phyloP scores from a whole-genome alignment of 495 filamentous ascomycete genomes.

The Daldinia caldariorum region DNA sequence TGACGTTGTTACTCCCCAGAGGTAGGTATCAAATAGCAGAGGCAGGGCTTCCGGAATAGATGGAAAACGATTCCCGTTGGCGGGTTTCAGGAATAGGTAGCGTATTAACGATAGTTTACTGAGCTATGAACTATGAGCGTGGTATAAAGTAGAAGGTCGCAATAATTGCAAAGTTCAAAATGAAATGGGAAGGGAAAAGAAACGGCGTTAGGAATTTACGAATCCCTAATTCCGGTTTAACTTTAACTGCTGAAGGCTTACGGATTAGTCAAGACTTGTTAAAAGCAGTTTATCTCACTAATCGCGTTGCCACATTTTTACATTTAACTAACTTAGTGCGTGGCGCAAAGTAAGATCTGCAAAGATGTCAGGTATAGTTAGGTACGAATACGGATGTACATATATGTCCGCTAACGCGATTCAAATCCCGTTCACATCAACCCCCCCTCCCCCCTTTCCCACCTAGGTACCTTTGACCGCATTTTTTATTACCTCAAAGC shows the following conservation, averaged over 20 bases:
- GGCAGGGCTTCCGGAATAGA: slow-evolving; percentile 15
- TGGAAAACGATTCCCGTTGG: slow-evolving; percentile 22
- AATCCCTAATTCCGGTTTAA: neutral
- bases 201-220: neutral
- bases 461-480: neutral
- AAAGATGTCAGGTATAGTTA: too few relatives aligned
- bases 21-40: slow-evolving; percentile 11
- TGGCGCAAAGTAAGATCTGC: too few relatives aligned
- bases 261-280: neutral
- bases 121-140: neutral
- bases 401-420: neutral
- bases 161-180: neutral
- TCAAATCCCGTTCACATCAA: neutral
- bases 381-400: too few relatives aligned
- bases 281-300: neutral
- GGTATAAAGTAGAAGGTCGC: slow-evolving; percentile 1
- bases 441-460: neutral
- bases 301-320: neutral
- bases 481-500: neutral
- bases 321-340: neutral
- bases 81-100: slow-evolving; percentile 10
- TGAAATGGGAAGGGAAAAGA: neutral
- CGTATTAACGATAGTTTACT: neutral
- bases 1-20: neutral
- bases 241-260: neutral